Base-by-base conservation (phyloP, 2,329 filamentous ascomycete genomes). In the Trichoderma citrinoviride region DNA sequence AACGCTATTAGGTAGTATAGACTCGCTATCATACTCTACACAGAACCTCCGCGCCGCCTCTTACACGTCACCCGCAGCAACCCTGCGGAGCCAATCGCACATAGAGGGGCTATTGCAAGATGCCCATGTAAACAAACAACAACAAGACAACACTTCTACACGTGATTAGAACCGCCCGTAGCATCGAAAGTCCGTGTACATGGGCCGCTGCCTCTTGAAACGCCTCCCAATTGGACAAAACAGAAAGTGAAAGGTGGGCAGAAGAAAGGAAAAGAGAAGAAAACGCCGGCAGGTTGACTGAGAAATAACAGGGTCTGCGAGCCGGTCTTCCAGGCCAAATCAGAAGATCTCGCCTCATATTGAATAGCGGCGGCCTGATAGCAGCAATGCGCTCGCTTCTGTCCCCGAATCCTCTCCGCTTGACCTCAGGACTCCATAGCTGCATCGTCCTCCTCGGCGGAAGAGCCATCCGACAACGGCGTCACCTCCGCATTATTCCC, bases 131-230 rank as follows among this genome's bases (percentile, higher is more conserved):
- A 61, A 37, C 49, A 46, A 62, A 54, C 52, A 47, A 54, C 52
- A 47, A 23, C n/a, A 49, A 49, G 21, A 27, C 23, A 49, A 46
- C 41, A 44, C 40, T 46, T 54, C 60, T 62, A 62, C 60, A 62
- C 33, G 37, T 27, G 54, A 7, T 17, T 25, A 15, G 25, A 46
- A 5, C 41, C 60, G 60, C 49, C 49, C 60, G 19, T 27, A 27
- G 40, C 49, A 62, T 37, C 49, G 53, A 37, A 37, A 27, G 3
- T 19, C 60, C 27, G 7, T 62, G n/a, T 23, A 62, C 60, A 54
- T 46, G 19, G 17, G 10, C 49, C 60, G 60, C 58, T 62, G 41
- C 60, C 60, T 54, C 60, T 54, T 54, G 53, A 27, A 54, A 62
- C 60, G 60, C 49, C 60, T 37, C 60, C 47, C 33, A 14, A 37